Conservation (phyloP, 768 basidiomycete genomes). For the Obba rivulosa region DNA sequence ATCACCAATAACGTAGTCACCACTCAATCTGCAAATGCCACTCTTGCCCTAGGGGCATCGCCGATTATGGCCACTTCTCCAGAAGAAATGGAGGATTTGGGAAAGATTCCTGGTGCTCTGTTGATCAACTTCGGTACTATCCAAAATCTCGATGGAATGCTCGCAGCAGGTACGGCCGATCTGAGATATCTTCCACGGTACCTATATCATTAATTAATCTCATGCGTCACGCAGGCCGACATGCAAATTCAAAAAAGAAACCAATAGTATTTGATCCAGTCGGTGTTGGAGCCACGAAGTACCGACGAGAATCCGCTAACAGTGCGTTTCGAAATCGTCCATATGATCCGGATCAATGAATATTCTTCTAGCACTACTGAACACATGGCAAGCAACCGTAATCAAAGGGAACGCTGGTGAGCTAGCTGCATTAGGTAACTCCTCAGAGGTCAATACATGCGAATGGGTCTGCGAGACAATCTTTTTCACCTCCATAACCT, state of each 20-base stretch:
- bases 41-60: slow-evolving; percentile 80
- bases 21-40: slow-evolving; percentile 87
- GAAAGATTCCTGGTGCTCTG: slow-evolving; percentile 57
- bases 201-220: neutral
- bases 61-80: slow-evolving; percentile 92
- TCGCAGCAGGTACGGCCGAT: slow-evolving; percentile 51
- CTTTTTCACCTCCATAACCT: neutral
- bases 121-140: slow-evolving; percentile 88
- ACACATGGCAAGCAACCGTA: slow-evolving; percentile 79
- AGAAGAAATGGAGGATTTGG: slow-evolving; percentile 77
- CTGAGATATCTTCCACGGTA: neutral
- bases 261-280: slow-evolving; percentile 91
- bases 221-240: slow-evolving; percentile 29
- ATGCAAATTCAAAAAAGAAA: slow-evolving; percentile 64
- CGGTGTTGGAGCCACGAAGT: slow-evolving; percentile 78
- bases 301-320: slow-evolving; percentile 56
- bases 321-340: slow-evolving; percentile 29
- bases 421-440: slow-evolving; percentile 73
- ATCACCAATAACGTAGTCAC: slow-evolving; percentile 88
- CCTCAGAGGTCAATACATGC: slow-evolving; percentile 54
- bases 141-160: slow-evolving; percentile 65
- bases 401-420: slow-evolving; percentile 96
- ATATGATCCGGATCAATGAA: neutral
- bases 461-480: too few relatives aligned
- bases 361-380: slow-evolving; percentile 49